phyloP scores from a whole-genome alignment of 1,139 yeast species.

The Fermentozyma sake region DNA sequence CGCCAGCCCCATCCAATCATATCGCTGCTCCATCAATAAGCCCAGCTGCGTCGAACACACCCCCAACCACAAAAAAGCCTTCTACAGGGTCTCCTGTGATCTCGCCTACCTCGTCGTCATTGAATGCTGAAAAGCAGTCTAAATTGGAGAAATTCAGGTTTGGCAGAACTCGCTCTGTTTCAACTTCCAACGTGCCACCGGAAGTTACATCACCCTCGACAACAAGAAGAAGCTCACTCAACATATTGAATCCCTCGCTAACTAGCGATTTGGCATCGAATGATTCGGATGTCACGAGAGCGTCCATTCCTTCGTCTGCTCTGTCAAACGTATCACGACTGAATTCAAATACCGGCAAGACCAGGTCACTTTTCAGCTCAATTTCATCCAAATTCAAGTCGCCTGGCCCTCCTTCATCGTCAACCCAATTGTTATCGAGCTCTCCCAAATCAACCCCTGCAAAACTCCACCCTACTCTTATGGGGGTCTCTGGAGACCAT shows the following conservation, averaged over 20 bases:
- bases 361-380: slow-evolving; percentile 46
- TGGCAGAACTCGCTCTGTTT: slow-evolving; percentile 30
- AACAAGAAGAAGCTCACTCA: slow-evolving; percentile 16
- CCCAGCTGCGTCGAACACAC: no score
- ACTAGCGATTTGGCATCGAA: slow-evolving; percentile 6
- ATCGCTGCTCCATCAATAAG: not conserved
- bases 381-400: slow-evolving; percentile 53
- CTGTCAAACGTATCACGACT: slow-evolving; percentile 16
- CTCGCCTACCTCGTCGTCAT: slow-evolving; percentile 1
- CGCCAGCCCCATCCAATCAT: no score
- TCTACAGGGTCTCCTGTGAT: not conserved
- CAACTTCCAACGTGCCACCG: slow-evolving; percentile 17
- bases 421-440: slow-evolving; percentile 1
- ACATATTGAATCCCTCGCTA: slow-evolving; percentile 6
- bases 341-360: slow-evolving; percentile 21
- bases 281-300: not conserved
- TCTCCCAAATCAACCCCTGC: slow-evolving; percentile 1
- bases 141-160: slow-evolving; percentile 22
- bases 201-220: slow-evolving; percentile 5
- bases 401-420: slow-evolving; percentile 5
- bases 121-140: slow-evolving; percentile 11
- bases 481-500: slow-evolving; percentile 6
- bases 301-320: slow-evolving; percentile 4
- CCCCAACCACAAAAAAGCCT: slow-evolving; percentile 3
- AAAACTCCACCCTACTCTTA: slow-evolving; percentile 1